A percentile compares a stretch with the other conserved stretches of the same genome.
Evolutionary conservation across 805 yeast genomes (phyloP).

Genomic region (Yarrowia bubula): DNA sequence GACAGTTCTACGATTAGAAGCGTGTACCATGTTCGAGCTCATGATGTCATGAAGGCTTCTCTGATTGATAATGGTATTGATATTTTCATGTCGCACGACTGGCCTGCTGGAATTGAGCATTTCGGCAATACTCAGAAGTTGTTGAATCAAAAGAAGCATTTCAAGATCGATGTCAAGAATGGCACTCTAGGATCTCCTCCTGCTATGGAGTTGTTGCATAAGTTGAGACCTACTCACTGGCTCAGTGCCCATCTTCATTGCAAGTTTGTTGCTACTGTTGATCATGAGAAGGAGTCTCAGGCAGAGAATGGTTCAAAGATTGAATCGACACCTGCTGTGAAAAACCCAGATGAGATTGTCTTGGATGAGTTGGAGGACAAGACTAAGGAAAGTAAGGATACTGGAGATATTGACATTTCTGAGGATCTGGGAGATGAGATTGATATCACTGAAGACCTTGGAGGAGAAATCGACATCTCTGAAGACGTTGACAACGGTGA

Average conservation of each 20-base stretch:
- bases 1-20: slow-evolving; percentile 49
- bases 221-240: slow-evolving; percentile 70
- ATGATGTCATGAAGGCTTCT: slow-evolving; percentile 54
- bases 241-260: slow-evolving; percentile 88
- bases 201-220: slow-evolving; percentile 52
- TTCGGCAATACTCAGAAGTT: slow-evolving; percentile 58
- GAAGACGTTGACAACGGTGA: neutral
- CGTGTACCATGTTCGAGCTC: slow-evolving; percentile 70
- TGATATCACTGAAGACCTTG: neutral
- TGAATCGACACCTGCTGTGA: neutral
- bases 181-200: slow-evolving; percentile 72
- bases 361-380: slow-evolving; percentile 29
- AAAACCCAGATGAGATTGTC: slow-evolving; percentile 33
- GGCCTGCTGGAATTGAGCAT: slow-evolving; percentile 81
- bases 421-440: neutral
- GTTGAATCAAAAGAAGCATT: slow-evolving; percentile 61
- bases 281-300: neutral
- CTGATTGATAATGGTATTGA: slow-evolving; percentile 45
- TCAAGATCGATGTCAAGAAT: slow-evolving; percentile 58
- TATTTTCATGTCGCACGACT: slow-evolving; percentile 79
- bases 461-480: neutral
- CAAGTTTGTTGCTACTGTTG: slow-evolving; percentile 56
- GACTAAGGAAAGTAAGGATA: neutral
- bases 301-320: neutral
- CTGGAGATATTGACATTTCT: neutral